Conservation (phyloP, 176 grass and related monocot species). For the Bonia amplexicaulis region DNA sequence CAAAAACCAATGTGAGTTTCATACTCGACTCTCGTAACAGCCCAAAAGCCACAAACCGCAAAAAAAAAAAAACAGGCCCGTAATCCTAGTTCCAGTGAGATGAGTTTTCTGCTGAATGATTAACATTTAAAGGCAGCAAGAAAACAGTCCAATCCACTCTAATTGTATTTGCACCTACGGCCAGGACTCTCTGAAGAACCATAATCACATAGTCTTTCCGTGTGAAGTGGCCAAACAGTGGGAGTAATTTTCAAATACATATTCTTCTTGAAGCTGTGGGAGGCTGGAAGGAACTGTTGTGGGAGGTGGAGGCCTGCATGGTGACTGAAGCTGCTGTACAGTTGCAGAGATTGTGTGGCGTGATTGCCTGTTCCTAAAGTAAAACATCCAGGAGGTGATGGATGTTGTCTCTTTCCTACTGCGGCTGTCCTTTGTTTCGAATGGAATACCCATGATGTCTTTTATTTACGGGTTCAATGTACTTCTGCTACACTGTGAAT, state of each 20-base stretch:
- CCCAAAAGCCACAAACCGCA: no score
- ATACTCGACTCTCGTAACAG: no score
- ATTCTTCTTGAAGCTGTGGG: background rate
- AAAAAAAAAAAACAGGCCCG: no score
- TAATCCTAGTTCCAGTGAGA: background rate
- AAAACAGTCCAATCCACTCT: background rate
- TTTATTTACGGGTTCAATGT: background rate
- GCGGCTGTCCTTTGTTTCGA: background rate
- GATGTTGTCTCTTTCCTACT: background rate
- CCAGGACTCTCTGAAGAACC: background rate
- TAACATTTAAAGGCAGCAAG: background rate
- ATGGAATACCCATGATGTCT: background rate
- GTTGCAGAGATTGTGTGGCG: background rate
- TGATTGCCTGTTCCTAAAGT: background rate
- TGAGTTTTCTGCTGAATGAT: background rate
- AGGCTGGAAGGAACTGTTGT: background rate
- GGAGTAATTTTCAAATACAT: background rate
- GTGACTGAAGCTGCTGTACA: background rate
- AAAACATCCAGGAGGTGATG: background rate
- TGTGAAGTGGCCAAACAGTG: background rate
- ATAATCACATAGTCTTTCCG: background rate
- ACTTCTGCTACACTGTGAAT: background rate
- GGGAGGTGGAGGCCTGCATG: background rate
- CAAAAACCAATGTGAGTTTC: no score
- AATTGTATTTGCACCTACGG: background rate